These are phyloP conservation scores for Dorcoceras hygrometricum DNA, from an alignment of 257 asterid genomes.

Conservation along the genomic window DNA sequence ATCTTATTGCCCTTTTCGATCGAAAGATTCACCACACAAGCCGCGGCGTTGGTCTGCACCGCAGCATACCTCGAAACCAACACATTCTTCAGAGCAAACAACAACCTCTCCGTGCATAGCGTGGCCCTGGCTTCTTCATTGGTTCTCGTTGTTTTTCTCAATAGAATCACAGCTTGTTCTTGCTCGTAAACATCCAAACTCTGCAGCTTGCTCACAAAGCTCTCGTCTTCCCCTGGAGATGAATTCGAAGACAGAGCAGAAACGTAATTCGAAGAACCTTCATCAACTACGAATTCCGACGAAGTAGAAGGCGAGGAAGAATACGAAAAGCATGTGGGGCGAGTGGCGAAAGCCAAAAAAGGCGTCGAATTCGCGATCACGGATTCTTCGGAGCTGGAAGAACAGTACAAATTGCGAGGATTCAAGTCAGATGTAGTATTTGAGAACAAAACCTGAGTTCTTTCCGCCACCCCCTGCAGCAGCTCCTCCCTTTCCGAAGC, in stretches of 20 bases:
- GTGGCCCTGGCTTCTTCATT: constrained; percentile 55
- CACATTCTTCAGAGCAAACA: constrained; percentile 54
- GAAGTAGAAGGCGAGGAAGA: constrained; percentile 73
- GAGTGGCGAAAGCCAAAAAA: constrained; percentile 58
- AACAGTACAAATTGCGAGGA: constrained; percentile 36
- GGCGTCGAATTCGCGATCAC: constrained; percentile 73
- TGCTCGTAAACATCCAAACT: constrained; percentile 69
- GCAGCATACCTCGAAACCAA: constrained; percentile 60
- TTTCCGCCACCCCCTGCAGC: constrained; percentile 41
- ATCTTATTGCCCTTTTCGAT: constrained; percentile 63
- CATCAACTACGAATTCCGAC: constrained; percentile 53
- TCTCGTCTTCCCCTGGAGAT: constrained; percentile 41
- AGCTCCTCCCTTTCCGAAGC: constrained; percentile 59
- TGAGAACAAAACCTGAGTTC: constrained; percentile 41
- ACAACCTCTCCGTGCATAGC: constrained; percentile 65
- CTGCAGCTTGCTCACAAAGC: constrained; percentile 31
- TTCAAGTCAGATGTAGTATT: constrained; percentile 56
- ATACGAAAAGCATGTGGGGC: constrained; percentile 68
- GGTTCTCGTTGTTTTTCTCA: constrained; percentile 60
- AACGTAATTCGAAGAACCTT: constrained; percentile 21
- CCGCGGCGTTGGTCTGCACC: constrained; percentile 70
- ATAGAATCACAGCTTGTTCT: constrained; percentile 65
- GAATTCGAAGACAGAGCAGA: constrained; percentile 25
- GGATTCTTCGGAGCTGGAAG: constrained; percentile 86
- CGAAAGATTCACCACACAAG: constrained; percentile 85